These are phyloP conservation scores for Hibiscus mutabilis DNA, from an alignment of 345 rosid genomes.

Conservation along the genomic window DNA sequence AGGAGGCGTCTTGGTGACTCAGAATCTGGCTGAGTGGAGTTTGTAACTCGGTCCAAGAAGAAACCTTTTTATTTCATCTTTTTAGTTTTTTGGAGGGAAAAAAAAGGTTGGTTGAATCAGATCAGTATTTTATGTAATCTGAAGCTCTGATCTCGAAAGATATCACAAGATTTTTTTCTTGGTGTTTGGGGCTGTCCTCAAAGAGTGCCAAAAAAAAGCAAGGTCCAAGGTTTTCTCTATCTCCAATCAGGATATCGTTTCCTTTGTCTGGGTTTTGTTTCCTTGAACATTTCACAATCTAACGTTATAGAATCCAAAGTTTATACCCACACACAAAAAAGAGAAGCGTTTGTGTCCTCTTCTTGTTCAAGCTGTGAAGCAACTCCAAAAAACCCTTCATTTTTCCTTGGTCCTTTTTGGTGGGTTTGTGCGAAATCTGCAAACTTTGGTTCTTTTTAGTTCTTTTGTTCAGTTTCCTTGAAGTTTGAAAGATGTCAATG, in stretches of 20 bases:
- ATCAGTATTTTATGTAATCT: constrained; percentile 38
- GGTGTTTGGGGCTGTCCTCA: constrained; percentile 51
- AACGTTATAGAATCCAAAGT: constrained; percentile 5
- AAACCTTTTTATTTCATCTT: not conserved
- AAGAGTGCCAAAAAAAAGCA: constrained; percentile 26
- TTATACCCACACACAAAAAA: constrained; percentile 6
- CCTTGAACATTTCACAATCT: constrained; percentile 17
- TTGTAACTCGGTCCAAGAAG: not conserved
- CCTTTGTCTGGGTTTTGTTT: constrained; percentile 25
- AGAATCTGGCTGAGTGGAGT: not conserved
- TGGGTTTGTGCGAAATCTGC: not conserved
- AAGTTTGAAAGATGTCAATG: constrained; percentile 60
- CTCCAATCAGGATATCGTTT: constrained; percentile 30
- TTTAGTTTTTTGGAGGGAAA: constrained; percentile 8
- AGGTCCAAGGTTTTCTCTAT: constrained; percentile 31
- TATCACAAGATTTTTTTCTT: constrained; percentile 31
- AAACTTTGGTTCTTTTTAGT: not conserved
- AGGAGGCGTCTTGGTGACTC: not conserved
- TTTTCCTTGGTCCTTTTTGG: not conserved
- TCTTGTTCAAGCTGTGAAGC: constrained; percentile 1
- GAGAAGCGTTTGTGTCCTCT: not conserved
- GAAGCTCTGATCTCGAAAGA: constrained; percentile 65
- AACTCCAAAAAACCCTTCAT: not conserved
- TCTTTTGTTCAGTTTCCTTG: constrained; percentile 1
- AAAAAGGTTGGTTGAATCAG: constrained; percentile 22